Percentiles rank a stretch among this genome's conserved stretches.
Evolutionary conservation across 1,284 basidiomycete species (phyloP).

Genomic region (Leccinum pseudoinsigne): DNA sequence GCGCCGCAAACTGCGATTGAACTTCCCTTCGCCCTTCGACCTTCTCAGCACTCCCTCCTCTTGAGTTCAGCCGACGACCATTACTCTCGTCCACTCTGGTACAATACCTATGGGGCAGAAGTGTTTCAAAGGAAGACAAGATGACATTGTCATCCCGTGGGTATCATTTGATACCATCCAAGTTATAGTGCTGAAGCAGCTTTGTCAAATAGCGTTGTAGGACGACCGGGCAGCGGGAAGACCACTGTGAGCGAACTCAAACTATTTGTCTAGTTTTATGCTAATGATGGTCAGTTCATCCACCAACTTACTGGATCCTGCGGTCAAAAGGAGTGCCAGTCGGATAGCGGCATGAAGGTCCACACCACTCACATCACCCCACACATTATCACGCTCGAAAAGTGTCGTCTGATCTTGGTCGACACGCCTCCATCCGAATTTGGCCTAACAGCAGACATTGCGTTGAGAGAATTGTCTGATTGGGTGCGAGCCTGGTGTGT

Average conservation of each 20-base stretch:
- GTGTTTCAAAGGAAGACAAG: not conserved
- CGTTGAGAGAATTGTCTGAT: not conserved
- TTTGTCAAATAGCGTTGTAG: constrained; percentile 9
- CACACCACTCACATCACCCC: constrained; percentile 1
- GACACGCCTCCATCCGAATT: constrained; percentile 8
- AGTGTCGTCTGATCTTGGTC: constrained; percentile 2
- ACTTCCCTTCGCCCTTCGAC: not conserved
- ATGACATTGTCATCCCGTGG: not conserved
- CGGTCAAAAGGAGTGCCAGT: not conserved
- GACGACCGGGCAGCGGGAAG: constrained; percentile 14
- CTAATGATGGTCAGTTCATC: constrained; percentile 10
- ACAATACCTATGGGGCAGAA: not conserved
- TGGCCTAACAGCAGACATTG: too few relatives aligned
- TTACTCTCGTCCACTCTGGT: not conserved
- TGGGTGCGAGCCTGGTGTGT: not conserved
- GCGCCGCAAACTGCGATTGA: not conserved
- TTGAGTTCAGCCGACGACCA: not conserved
- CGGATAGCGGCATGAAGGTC: not conserved
- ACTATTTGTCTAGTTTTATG: not conserved
- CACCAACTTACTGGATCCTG: not conserved
- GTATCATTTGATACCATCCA: not conserved
- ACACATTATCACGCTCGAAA: not conserved
- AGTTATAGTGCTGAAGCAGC: not conserved
- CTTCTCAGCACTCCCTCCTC: not conserved
- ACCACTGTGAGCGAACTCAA: constrained; percentile 6